Evolutionary conservation across 2,329 filamentous ascomycete genomes (phyloP).

Genomic region (Colletotrichum gigasporum): DNA sequence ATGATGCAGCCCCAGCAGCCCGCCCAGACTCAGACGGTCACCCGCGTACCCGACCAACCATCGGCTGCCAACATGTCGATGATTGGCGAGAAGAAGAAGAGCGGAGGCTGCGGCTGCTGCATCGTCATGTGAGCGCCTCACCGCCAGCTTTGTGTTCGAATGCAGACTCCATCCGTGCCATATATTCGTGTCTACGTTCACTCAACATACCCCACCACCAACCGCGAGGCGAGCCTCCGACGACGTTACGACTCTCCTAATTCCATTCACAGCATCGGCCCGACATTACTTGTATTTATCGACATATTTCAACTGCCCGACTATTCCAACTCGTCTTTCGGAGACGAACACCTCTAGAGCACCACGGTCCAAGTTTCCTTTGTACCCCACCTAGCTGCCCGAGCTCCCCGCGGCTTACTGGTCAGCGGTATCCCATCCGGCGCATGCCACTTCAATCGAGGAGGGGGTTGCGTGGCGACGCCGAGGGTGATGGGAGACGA

Average conservation of each 20-base stretch:
- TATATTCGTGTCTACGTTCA: constrained; percentile 17
- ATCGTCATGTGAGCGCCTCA: constrained; percentile 55
- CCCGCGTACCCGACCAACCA: constrained; percentile 33
- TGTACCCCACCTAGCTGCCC: constrained; percentile 5
- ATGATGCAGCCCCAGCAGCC: constrained; percentile 43
- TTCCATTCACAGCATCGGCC: constrained; percentile 26
- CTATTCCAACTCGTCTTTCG: background rate
- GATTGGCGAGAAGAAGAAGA: constrained; percentile 45
- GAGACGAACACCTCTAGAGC: constrained; percentile 21
- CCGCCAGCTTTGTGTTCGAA: background rate
- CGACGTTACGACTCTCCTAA: constrained; percentile 36
- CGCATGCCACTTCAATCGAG: background rate
- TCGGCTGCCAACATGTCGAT: constrained; percentile 21
- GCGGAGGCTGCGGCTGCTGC: constrained; percentile 60
- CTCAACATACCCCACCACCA: constrained; percentile 14
- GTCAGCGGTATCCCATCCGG: constrained; percentile 3
- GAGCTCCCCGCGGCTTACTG: background rate
- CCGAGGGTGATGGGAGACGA: constrained; percentile 2
- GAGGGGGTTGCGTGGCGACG: background rate
- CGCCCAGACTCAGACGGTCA: constrained; percentile 32
- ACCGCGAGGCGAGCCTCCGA: constrained; percentile 28
- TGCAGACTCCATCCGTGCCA: background rate
- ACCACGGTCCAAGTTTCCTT: constrained; percentile 15
- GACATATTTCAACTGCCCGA: constrained; percentile 16
- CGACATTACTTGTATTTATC: constrained; percentile 32